These are phyloP conservation scores for Cladosporium sp. DNA, from an alignment of 2,329 filamentous ascomycete species.

Conservation along the genomic window DNA sequence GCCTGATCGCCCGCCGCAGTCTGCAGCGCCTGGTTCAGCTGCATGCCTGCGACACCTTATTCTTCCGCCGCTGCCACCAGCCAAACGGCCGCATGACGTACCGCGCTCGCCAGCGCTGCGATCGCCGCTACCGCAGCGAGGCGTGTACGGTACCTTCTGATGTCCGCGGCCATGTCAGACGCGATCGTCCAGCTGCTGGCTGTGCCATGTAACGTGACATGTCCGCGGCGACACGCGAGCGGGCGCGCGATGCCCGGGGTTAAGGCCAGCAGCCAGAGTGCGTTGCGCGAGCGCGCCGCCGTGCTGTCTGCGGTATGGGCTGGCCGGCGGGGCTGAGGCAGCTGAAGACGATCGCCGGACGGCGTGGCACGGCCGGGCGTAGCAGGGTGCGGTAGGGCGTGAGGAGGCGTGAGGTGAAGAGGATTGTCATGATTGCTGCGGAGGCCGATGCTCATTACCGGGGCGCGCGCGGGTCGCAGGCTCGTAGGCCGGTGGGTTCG, in stretches of 20 bases:
- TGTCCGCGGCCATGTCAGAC: slow-evolving; percentile 4
- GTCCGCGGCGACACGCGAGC: neutral
- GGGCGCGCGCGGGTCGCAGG: no score
- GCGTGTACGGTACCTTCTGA: no score
- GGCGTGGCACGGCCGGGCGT: neutral
- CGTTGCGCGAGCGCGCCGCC: slow-evolving; percentile 1
- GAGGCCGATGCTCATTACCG: no score
- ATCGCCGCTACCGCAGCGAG: no score
- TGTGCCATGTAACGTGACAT: slow-evolving; percentile 6
- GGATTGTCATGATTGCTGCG: no score
- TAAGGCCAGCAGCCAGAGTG: slow-evolving; percentile 4
- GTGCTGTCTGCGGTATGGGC: neutral
- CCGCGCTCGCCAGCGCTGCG: no score
- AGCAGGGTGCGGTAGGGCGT: neutral
- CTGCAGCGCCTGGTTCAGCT: no score
- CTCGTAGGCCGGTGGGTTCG: no score
- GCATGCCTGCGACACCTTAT: neutral
- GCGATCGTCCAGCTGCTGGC: slow-evolving; percentile 4
- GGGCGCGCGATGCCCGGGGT: neutral
- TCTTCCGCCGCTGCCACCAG: slow-evolving; percentile 3
- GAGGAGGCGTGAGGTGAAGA: no score
- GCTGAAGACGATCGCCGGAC: slow-evolving; percentile 10
- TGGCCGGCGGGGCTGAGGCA: slow-evolving; percentile 6
- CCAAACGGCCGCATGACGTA: slow-evolving; percentile 5
- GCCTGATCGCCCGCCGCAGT: neutral